Evolutionary conservation across 345 rosid species (phyloP).

Genomic region (Sisymbrium altissimum): DNA sequence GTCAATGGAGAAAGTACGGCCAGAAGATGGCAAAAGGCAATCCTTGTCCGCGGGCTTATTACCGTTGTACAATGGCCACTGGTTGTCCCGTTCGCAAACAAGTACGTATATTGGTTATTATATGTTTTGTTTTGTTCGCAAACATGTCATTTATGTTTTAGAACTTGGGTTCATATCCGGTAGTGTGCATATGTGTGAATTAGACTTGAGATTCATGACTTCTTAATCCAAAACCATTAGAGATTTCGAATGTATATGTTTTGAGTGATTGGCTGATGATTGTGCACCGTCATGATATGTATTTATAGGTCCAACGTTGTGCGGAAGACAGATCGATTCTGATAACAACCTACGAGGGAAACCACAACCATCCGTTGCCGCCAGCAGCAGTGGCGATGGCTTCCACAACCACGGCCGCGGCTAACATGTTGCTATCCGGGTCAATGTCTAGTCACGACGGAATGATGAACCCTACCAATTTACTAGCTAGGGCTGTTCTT

Average conservation of each 20-base stretch:
- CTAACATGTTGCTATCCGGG: constrained; percentile 83
- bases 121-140: background rate
- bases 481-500: constrained; percentile 79
- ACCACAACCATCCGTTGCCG: constrained; percentile 90
- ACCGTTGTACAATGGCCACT: constrained; percentile 69
- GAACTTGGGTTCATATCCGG: background rate
- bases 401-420: constrained; percentile 86
- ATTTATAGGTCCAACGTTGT: constrained; percentile 78
- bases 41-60: constrained; percentile 71
- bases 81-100: constrained; percentile 75
- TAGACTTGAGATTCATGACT: background rate
- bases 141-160: background rate
- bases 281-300: background rate
- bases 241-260: background rate
- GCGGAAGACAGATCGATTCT: constrained; percentile 82
- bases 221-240: background rate
- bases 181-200: background rate
- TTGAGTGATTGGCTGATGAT: background rate
- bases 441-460: constrained; percentile 93
- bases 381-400: constrained; percentile 97
- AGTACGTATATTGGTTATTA: constrained; percentile 26
- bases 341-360: constrained; percentile 93
- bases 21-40: constrained; percentile 77
- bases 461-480: constrained; percentile 74
- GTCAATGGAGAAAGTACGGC: constrained; percentile 77